Conservation (phyloP, 1,284 basidiomycete genomes). For the Anthracocystis walkeri region DNA sequence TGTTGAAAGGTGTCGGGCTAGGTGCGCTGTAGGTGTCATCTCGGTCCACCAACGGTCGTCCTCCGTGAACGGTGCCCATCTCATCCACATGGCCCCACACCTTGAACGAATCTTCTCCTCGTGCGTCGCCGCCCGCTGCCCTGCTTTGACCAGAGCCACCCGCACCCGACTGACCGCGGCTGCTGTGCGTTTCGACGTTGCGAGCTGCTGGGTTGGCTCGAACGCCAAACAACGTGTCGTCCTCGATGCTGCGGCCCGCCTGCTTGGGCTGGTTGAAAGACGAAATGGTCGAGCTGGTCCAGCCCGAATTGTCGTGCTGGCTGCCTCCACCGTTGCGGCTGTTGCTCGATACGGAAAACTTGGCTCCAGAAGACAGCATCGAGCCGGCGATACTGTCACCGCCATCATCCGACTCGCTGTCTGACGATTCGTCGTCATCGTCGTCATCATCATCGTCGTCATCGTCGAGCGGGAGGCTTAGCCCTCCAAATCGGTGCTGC, state of each 20-base stretch:
- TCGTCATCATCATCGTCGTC: conserved; percentile 58
- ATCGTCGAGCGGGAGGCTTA: conserved; percentile 35
- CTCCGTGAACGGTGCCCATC: conserved; percentile 60
- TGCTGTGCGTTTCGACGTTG: conserved; percentile 10
- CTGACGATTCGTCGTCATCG: conserved; percentile 42
- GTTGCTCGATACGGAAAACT: conserved; percentile 46
- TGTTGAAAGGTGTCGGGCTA: conserved; percentile 56
- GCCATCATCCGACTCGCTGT: conserved; percentile 44
- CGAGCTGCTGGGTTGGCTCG: conserved; percentile 34
- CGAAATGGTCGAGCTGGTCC: conserved; percentile 53
- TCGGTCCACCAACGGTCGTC: conserved; percentile 52
- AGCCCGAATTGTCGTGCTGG: conserved; percentile 43
- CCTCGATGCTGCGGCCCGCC: conserved; percentile 55
- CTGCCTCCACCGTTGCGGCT: conserved; percentile 38
- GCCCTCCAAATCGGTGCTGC: conserved; percentile 28
- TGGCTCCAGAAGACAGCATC: conserved; percentile 46
- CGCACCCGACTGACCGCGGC: conserved; percentile 12
- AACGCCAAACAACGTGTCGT: conserved; percentile 67
- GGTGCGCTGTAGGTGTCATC: conserved; percentile 63
- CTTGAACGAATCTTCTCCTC: conserved; percentile 42
- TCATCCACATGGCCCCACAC: conserved; percentile 56
- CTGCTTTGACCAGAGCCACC: conserved; percentile 6
- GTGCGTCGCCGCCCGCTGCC: conserved; percentile 10
- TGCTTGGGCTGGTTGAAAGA: conserved; percentile 50
- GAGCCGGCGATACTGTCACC: conserved; percentile 33